Evolutionary conservation across 257 asterid genomes (phyloP).

Genomic region (Solanum acaule): DNA sequence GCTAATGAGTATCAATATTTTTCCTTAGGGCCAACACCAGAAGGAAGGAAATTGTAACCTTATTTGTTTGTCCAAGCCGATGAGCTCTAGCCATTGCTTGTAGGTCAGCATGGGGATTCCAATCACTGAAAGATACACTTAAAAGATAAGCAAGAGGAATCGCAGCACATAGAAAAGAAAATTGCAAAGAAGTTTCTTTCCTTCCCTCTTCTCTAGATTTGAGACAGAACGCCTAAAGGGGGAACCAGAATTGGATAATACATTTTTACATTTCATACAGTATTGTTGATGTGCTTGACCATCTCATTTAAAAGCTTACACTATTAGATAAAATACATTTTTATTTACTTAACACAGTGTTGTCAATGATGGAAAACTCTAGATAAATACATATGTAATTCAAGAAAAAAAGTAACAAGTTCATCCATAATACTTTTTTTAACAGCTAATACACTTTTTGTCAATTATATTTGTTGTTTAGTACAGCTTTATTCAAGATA

Average conservation of each 20-base stretch:
- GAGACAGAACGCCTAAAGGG: neutral
- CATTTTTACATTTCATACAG: neutral
- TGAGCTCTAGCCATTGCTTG: constrained; percentile 99
- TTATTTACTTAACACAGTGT: neutral
- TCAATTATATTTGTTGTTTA: neutral
- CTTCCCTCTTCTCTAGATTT: neutral
- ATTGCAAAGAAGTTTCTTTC: neutral
- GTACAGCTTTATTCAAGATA: neutral
- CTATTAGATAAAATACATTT: neutral
- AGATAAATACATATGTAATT: neutral
- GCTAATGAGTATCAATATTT: constrained; percentile 7
- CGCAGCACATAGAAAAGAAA: neutral
- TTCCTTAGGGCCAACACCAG: neutral
- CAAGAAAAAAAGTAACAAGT: neutral
- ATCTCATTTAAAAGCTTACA: neutral
- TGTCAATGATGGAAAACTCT: neutral
- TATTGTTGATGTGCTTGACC: neutral
- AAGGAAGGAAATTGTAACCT: constrained; percentile 32
- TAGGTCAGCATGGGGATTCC: constrained; percentile 99
- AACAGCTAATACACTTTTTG: neutral
- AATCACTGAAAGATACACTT: constrained; percentile 58
- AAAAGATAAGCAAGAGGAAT: neutral
- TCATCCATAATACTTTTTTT: neutral
- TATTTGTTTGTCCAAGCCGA: constrained; percentile 98
- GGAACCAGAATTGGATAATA: neutral